Evolutionary conservation across 768 basidiomycete genomes (phyloP), one percentile per base, ranked within the genome.

Genomic region (Kwoniella europaea): DNA sequence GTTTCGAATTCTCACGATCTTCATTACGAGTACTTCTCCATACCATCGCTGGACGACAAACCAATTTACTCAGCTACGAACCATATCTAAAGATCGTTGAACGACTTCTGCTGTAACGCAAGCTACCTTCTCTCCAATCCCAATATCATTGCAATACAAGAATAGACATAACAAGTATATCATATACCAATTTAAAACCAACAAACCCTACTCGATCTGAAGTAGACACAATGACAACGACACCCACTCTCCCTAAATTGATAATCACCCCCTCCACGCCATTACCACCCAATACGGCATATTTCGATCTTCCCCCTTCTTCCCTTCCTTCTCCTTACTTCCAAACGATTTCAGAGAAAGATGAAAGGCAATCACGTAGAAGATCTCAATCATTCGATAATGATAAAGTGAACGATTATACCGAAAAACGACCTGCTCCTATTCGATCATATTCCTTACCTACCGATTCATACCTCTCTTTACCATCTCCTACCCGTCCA

Each of bases 231-330:
- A 29, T 29, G 22, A 13, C 59, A 4, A 50, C 60, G 5, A 50
- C 67, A 43, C 54, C 67, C 46, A 16, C 67, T 43, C 22, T 44
- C 22, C 42, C 67, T 3, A 61, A 22, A 22, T n/a, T 72, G 18
- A 69, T 72, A 42, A 72, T 72, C 20, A 72, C 71, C 27, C 71
- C 71, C 29, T 72, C 71, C 2, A 72, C 71, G 18, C 71, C 71
- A 1, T 16, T 64, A 22, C 43, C 46, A 0, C 22, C 41, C 18
- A 1, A 50, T 63, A 20, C 27, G 15, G 42, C 50, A 27, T 20
- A 68, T 41, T 52, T 52, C 42, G 61, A 56, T 13, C 4, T 18
- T 18, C 35, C 35, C 35, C 2, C 64, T 0, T 27, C 53, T 2
- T 53, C 18, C 50, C 63, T 35, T 65, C 72, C 46, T 46, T 73